Evolutionary conservation across 2,329 filamentous ascomycete species (phyloP), one percentile per base, ranked within the genome.

Genomic region (Aspergillus tubingensis): DNA sequence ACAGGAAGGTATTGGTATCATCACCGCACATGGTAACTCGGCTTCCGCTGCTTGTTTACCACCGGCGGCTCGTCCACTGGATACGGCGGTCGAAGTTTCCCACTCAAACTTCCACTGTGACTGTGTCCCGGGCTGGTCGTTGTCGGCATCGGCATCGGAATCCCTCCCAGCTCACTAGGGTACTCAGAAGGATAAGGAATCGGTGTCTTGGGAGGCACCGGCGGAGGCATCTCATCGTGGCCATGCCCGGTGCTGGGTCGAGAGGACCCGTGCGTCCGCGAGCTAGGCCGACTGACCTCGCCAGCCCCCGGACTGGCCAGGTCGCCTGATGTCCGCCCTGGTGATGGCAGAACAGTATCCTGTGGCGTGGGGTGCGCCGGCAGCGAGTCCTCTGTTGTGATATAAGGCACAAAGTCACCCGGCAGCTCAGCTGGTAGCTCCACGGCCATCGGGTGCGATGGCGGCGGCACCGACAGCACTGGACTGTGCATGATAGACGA

Each of bases 1-100:
- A 59, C 21, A 51, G 50, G 43, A 56, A 60, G 57, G 41, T 38
- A 59, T 51, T 32, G 57, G 36, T 32, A 59, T 32, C n/a, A 17
- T 79, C 66, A 84, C 62, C 83, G 78, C 47, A 82, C 79, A 59
- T 81, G 82, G 68, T 88, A 91, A 52, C 90, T 88, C 1, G 94
- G 94, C 75, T 97, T 97, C 67, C 88, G 86, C 48, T 90, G 88
- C 84, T 92, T 90, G 70, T 96, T 96, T 7, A 96, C 92, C 6
- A 85, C 82, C 3, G 94, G 94, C 27, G 90, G 88, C 25, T 89
- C 90, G 69, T 96, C 90, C 49, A 87, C 78, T 0, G 94, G 94
- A 74, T 97, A 97, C 0, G 92, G 92, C 36, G 91, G 83, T 8
- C 74, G 67, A 47, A 65, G 65, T 44, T 72, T 69, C 41, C 67